Evolutionary conservation across 2,329 filamentous ascomycete species (phyloP).

Genomic region (Pochonia chlamydosporia): DNA sequence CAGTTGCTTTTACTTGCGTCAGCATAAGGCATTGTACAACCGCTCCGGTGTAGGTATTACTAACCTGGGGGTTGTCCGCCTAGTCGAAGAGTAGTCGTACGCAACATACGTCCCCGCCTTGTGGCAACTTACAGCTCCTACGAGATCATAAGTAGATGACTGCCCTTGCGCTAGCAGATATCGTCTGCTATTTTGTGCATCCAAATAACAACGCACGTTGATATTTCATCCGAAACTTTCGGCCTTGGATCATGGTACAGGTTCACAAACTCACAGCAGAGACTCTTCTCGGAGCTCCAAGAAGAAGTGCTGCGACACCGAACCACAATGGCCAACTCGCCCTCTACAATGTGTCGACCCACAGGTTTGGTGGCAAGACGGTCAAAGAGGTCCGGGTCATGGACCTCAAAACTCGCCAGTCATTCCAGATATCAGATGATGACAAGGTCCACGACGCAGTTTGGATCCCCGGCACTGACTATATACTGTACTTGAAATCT

Average conservation of each 20-base stretch:
- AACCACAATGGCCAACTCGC: constrained; percentile 34
- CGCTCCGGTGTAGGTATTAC: too few relatives aligned
- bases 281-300: constrained; percentile 22
- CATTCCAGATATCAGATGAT: constrained; percentile 18
- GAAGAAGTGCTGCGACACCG: constrained; percentile 28
- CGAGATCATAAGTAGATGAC: too few relatives aligned
- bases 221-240: too few relatives aligned
- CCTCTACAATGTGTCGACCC: constrained; percentile 33
- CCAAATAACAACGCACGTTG: too few relatives aligned
- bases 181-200: too few relatives aligned
- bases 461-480: constrained; percentile 28
- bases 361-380: constrained; percentile 26
- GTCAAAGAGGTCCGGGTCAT: constrained; percentile 27
- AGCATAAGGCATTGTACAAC: too few relatives aligned
- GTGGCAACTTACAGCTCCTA: too few relatives aligned
- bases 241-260: constrained; percentile 13
- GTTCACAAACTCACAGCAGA: constrained; percentile 26
- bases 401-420: constrained; percentile 23
- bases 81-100: too few relatives aligned
- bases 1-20: too few relatives aligned
- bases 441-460: constrained; percentile 23
- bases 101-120: too few relatives aligned
- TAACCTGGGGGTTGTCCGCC: too few relatives aligned
- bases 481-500: constrained; percentile 13
- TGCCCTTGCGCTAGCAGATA: too few relatives aligned